Evolutionary conservation across 1,284 basidiomycete species (phyloP), one percentile per base, ranked within the genome.

Genomic region (Melampsora occidentalis): DNA sequence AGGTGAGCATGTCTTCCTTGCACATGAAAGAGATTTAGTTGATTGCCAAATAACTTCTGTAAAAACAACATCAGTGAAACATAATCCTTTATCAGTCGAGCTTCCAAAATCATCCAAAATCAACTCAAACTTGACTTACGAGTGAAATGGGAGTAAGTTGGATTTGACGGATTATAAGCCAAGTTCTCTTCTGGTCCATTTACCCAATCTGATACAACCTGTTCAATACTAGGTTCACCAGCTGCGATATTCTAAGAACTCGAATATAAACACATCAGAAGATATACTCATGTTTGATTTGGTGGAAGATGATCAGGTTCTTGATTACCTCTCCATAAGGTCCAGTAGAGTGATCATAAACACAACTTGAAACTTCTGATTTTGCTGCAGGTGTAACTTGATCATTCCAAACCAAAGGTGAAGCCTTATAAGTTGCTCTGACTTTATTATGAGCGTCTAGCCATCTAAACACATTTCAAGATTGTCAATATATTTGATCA

Each of bases 61-160:
- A 49, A 53, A 53, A 12, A 42, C 12, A 10, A 42, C 9, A 14
- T 10, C 12, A 10, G 7, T 42, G 2, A 42, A 42, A 42, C 9
- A 42, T 6, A 35, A 35, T 35, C 35, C 25, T 25, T 25, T 25
- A 42, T 46, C 62, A 25, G 6, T 49, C 18, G 25, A 7, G 42
- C 28, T 20, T 12, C 2, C 10, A 31, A 20, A 10, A 39, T 7
- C n/a, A 63, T 35, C 9, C 35, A 35, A 35, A 35, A 6, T 9
- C 35, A 35, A 25, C 25, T 25, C 25, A 63, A 53, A n/a, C 12
- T 18, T 18, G 7, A 48, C 66, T 63, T 16, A 76, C 73, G 66
- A 31, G 67, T 69, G 22, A 76, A 76, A 57, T 76, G 73, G 35
- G 73, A 69, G 3, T 53, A 61, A 28, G 51, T 51, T n/a, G 73